phyloP scores from a whole-genome alignment of 1,139 yeast species.

The Nakaseomyces nivariensis region DNA sequence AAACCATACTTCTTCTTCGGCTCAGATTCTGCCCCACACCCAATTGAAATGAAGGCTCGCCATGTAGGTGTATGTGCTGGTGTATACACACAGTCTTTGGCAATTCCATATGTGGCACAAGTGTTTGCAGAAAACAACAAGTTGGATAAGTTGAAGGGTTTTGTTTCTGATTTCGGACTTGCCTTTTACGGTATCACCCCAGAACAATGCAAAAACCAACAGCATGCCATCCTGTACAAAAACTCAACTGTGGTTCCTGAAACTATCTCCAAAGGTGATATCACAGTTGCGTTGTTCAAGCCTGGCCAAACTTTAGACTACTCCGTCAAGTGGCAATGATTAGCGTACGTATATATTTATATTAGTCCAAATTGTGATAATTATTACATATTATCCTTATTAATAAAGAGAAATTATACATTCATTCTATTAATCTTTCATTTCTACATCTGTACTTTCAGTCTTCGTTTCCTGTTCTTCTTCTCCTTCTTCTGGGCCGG shows the following conservation, averaged over 20 bases:
- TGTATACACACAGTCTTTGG: slow-evolving; percentile 82
- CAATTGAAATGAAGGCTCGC: slow-evolving; percentile 62
- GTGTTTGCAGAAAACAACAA: slow-evolving; percentile 61
- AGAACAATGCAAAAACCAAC: slow-evolving; percentile 35
- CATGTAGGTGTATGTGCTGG: slow-evolving; percentile 93
- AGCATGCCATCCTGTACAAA: slow-evolving; percentile 44
- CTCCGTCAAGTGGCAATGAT: slow-evolving; percentile 61
- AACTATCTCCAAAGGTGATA: slow-evolving; percentile 34
- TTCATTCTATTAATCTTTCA: slow-evolving; percentile 9
- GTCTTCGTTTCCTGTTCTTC: slow-evolving; percentile 22
- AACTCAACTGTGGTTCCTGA: slow-evolving; percentile 51
- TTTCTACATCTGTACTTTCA: slow-evolving; percentile 12
- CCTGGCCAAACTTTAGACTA: slow-evolving; percentile 72
- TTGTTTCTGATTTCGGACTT: slow-evolving; percentile 69
- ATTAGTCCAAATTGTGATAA: neutral
- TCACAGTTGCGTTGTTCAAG: slow-evolving; percentile 76
- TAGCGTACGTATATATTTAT: neutral
- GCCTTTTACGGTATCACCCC: slow-evolving; percentile 51
- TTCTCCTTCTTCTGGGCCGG: slow-evolving; percentile 34
- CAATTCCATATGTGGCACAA: slow-evolving; percentile 75
- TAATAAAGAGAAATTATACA: neutral
- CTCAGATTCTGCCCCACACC: slow-evolving; percentile 96
- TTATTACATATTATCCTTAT: no score
- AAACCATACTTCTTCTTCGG: slow-evolving; percentile 92
- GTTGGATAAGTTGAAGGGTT: slow-evolving; percentile 55